phyloP scores from a whole-genome alignment of 331 rosid species.

The Rhamnella rubrinervis region DNA sequence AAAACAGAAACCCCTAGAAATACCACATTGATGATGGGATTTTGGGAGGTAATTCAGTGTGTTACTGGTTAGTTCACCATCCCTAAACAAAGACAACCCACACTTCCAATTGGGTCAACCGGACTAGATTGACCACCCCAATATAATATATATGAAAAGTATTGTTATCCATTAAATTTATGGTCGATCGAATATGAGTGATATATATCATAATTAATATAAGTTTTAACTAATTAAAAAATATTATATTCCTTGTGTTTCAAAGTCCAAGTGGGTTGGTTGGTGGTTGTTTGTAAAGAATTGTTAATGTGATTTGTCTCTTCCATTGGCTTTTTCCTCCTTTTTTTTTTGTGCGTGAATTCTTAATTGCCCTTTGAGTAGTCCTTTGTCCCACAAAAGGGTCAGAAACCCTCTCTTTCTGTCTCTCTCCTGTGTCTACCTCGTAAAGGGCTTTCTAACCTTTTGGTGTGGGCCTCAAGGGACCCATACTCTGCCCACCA shows the following conservation, averaged over 20 bases:
- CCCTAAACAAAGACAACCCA: no score
- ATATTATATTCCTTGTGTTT: no score
- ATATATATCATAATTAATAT: no score
- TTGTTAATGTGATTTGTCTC: slow-evolving; percentile 53
- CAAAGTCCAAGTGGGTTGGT: background rate
- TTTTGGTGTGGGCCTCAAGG: slow-evolving; percentile 23
- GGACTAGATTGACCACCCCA: no score
- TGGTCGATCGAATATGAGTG: no score
- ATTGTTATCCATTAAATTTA: no score
- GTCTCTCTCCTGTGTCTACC: background rate
- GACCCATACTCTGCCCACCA: slow-evolving; percentile 19
- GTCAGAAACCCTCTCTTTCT: slow-evolving; percentile 1
- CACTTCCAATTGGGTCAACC: no score
- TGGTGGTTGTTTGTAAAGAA: slow-evolving; percentile 21
- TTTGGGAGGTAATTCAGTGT: no score
- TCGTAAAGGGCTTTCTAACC: background rate
- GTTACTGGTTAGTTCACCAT: no score
- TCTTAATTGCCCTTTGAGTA: background rate
- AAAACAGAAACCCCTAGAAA: background rate
- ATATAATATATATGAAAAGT: no score
- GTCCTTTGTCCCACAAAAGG: background rate
- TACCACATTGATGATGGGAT: background rate
- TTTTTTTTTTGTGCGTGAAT: no score
- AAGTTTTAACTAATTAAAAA: no score
- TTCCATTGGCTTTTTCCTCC: slow-evolving; percentile 28